Evolutionary conservation across 2,329 filamentous ascomycete species (phyloP).

Genomic region (Pyricularia grisea): DNA sequence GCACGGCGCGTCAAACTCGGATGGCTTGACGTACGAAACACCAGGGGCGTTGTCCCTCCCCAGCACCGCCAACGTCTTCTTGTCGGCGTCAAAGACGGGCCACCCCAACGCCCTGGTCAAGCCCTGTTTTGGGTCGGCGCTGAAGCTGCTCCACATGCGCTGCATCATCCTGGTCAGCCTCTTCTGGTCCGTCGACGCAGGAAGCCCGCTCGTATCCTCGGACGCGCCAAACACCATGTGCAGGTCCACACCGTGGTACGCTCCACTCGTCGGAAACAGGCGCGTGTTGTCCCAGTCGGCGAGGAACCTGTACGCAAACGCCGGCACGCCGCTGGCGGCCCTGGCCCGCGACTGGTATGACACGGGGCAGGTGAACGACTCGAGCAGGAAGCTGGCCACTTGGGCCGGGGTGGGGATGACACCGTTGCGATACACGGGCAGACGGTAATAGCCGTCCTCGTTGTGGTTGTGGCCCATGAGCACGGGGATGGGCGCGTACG

Average conservation of each 20-base stretch:
- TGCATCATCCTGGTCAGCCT: neutral
- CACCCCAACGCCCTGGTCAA: neutral
- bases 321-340: slow-evolving; percentile 13
- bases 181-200: neutral
- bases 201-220: neutral
- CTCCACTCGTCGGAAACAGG: slow-evolving; percentile 6
- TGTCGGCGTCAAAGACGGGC: neutral
- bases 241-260: slow-evolving; percentile 7
- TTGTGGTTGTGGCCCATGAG: slow-evolving; percentile 24
- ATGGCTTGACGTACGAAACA: neutral
- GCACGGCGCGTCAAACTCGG: neutral
- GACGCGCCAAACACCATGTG: slow-evolving; percentile 1
- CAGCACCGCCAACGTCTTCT: neutral
- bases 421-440: slow-evolving; percentile 12
- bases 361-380: slow-evolving; percentile 18
- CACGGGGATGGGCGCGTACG: slow-evolving; percentile 16
- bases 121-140: neutral
- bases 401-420: slow-evolving; percentile 12
- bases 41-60: neutral
- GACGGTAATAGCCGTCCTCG: slow-evolving; percentile 19
- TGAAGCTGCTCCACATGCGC: neutral
- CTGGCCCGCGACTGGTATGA: slow-evolving; percentile 14
- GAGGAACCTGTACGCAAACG: slow-evolving; percentile 29
- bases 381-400: slow-evolving; percentile 28
- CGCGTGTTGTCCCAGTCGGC: slow-evolving; percentile 28